Evolutionary conservation across 1,284 basidiomycete genomes (phyloP).

Genomic region (Lentinus polychrous): DNA sequence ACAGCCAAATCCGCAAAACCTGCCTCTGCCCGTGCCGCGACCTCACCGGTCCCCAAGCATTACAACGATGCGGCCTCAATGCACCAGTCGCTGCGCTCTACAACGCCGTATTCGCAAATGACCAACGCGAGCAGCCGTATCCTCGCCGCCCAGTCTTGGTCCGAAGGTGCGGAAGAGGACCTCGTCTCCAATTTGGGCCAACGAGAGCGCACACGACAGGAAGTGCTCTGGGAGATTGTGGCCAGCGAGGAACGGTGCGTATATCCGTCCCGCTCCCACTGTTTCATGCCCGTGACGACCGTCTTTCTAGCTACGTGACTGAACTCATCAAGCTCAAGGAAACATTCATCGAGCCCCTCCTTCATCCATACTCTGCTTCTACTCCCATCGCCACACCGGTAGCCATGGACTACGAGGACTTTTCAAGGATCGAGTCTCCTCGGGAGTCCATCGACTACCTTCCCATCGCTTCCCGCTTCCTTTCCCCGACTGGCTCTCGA

Average conservation of each 20-base stretch:
- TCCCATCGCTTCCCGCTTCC: constrained; percentile 90
- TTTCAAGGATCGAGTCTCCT: constrained; percentile 47
- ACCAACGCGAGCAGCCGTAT: constrained; percentile 62
- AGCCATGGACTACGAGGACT: constrained; percentile 60
- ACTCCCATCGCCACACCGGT: constrained; percentile 50
- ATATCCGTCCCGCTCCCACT: background rate
- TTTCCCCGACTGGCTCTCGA: constrained; percentile 61
- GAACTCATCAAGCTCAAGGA: constrained; percentile 90
- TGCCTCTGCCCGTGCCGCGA: constrained; percentile 50
- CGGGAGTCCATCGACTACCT: constrained; percentile 71
- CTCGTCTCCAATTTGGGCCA: constrained; percentile 90
- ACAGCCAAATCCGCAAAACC: constrained; percentile 32
- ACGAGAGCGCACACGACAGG: constrained; percentile 90
- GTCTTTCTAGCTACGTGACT: constrained; percentile 72
- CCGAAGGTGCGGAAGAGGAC: constrained; percentile 92
- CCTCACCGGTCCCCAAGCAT: constrained; percentile 56
- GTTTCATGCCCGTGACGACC: background rate
- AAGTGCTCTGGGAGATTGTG: constrained; percentile 97
- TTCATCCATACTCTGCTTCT: constrained; percentile 75
- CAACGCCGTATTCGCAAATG: constrained; percentile 73
- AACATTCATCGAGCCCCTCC: constrained; percentile 84
- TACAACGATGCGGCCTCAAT: constrained; percentile 43
- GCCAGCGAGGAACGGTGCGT: constrained; percentile 90
- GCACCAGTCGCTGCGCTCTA: constrained; percentile 63
- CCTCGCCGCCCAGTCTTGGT: constrained; percentile 85